A percentile compares a stretch with the other conserved stretches of the same genome.
phyloP scores from a whole-genome alignment of 495 filamentous ascomycete genomes.

The Tuber brumale region DNA sequence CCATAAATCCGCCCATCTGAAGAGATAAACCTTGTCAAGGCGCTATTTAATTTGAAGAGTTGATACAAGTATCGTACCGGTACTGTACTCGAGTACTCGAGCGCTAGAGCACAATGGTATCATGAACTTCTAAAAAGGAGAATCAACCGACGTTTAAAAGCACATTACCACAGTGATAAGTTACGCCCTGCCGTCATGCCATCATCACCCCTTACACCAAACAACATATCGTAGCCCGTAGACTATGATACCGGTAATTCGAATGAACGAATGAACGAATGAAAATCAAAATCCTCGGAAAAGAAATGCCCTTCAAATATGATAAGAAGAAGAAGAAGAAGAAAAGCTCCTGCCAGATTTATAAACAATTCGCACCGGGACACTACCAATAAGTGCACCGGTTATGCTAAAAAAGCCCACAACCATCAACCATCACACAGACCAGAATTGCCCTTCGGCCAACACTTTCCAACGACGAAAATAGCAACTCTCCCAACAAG shows the following conservation, averaged over 20 bases:
- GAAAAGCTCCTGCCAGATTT: too few species aligned
- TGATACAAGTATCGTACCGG: background rate
- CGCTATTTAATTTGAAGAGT: background rate
- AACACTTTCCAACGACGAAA: background rate
- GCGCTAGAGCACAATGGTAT: background rate
- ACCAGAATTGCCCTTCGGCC: background rate
- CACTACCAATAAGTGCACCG: too few species aligned
- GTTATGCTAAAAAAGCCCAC: background rate
- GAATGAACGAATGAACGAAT: background rate
- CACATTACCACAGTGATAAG: background rate
- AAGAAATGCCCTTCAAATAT: background rate
- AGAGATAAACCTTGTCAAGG: too few species aligned
- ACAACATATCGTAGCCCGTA: too few species aligned
- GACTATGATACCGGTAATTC: background rate
- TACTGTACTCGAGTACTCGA: too few species aligned
- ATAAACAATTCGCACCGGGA: background rate
- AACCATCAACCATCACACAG: background rate
- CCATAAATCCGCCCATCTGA: too few species aligned
- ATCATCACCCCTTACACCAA: background rate
- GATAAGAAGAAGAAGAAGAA: background rate
- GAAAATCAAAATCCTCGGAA: background rate
- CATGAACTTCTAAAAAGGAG: background rate
- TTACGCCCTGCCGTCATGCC: background rate
- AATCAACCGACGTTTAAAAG: background rate
- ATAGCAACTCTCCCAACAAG: background rate